phyloP scores from a whole-genome alignment of 2,329 filamentous ascomycete species.

The Elsinoe ampelina region DNA sequence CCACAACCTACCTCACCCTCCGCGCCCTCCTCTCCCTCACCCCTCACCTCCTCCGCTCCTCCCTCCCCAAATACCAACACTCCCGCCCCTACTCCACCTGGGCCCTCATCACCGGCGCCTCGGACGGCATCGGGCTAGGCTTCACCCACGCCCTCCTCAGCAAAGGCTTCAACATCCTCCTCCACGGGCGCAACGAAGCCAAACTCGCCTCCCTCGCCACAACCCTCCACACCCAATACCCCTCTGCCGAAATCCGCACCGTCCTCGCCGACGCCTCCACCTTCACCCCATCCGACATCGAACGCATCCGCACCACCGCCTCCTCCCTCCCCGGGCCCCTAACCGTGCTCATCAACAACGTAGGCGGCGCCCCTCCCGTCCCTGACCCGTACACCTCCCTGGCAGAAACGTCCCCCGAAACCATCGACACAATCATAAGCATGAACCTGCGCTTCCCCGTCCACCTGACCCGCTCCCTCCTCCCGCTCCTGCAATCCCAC shows the following conservation, averaged over 20 bases:
- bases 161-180: constrained; percentile 46
- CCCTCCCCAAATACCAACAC: constrained; percentile 20
- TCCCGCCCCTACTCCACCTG: constrained; percentile 26
- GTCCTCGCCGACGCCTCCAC: constrained; percentile 39
- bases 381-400: constrained; percentile 29
- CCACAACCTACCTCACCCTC: constrained; percentile 14
- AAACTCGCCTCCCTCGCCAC: constrained; percentile 40
- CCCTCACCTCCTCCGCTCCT: constrained; percentile 21
- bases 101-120: constrained; percentile 46
- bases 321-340: constrained; percentile 31
- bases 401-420: constrained; percentile 15
- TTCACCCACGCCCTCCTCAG: constrained; percentile 44
- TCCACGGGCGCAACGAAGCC: constrained; percentile 46
- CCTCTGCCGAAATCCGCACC: constrained; percentile 31
- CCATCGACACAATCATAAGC: constrained; percentile 37
- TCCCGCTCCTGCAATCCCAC: constrained; percentile 36
- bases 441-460: constrained; percentile 44
- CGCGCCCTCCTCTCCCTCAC: constrained; percentile 19
- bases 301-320: constrained; percentile 21
- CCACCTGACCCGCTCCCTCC: constrained; percentile 38
- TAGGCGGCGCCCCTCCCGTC: constrained; percentile 35
- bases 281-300: constrained; percentile 22
- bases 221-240: constrained; percentile 34
- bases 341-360: constrained; percentile 50
- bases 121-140: constrained; percentile 46